phyloP scores from a whole-genome alignment of 768 basidiomycete genomes.

The Pleurotus tuoliensis region DNA sequence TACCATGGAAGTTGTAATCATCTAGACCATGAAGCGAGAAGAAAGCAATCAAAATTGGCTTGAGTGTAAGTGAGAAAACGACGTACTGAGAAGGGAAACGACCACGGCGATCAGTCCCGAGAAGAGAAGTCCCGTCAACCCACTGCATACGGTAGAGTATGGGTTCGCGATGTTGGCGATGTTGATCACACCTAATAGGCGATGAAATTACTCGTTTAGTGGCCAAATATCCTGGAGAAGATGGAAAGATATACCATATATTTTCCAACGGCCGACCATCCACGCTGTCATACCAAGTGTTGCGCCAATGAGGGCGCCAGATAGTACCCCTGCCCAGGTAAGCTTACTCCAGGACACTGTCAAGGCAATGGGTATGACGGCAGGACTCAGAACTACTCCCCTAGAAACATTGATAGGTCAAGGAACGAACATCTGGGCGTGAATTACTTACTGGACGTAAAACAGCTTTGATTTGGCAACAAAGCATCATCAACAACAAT shows the following conservation, averaged over 20 bases:
- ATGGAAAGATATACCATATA: slow-evolving; percentile 29
- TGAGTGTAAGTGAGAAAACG: background rate
- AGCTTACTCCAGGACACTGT: slow-evolving; percentile 46
- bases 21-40: slow-evolving; percentile 21
- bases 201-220: background rate
- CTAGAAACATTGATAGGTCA: slow-evolving; percentile 17
- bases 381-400: slow-evolving; percentile 46
- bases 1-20: slow-evolving; percentile 34
- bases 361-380: slow-evolving; percentile 45
- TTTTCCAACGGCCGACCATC: slow-evolving; percentile 50
- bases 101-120: slow-evolving; percentile 32
- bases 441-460: slow-evolving; percentile 38
- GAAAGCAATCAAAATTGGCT: background rate
- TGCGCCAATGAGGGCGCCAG: slow-evolving; percentile 38
- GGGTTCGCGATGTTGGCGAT: slow-evolving; percentile 32
- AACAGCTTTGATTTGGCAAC: slow-evolving; percentile 23
- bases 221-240: background rate
- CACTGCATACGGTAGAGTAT: slow-evolving; percentile 36
- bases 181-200: slow-evolving; percentile 26
- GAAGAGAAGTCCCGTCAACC: slow-evolving; percentile 31
- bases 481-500: background rate
- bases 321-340: slow-evolving; percentile 33
- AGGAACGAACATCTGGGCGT: background rate
- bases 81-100: slow-evolving; percentile 31
- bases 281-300: slow-evolving; percentile 42